phyloP scores from a whole-genome alignment of 164 flowering plant species.

The Santalum album region DNA sequence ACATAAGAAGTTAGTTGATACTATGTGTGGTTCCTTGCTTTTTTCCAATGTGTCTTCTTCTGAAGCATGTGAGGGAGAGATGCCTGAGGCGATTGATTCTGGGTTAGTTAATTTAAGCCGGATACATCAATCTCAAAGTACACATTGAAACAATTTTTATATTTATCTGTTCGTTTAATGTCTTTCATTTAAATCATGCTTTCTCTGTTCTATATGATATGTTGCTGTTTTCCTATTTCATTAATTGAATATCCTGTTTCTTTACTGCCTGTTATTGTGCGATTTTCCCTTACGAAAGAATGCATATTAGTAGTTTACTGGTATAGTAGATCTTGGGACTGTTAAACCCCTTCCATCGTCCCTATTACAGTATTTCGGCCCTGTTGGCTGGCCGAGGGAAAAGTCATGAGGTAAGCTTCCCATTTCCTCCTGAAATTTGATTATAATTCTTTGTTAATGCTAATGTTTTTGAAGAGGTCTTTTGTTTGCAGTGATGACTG shows the following conservation, averaged over 20 bases:
- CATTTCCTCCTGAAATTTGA: too few species aligned
- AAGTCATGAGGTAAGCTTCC: too few species aligned
- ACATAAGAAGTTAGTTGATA: constrained; percentile 14
- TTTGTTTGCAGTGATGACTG: too few species aligned
- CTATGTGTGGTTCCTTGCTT: constrained; percentile 20
- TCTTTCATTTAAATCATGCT: neutral
- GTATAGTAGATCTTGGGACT: too few species aligned
- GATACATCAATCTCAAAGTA: constrained; percentile 92
- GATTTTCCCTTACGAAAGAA: constrained; percentile 1
- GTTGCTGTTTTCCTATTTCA: neutral
- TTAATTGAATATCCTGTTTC: neutral
- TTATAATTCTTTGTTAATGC: too few species aligned
- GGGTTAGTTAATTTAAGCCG: constrained; percentile 65
- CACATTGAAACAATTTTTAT: constrained; percentile 81
- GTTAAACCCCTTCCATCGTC: too few species aligned
- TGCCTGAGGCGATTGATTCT: constrained; percentile 53
- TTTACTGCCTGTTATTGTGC: neutral
- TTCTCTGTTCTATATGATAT: neutral
- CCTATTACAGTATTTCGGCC: too few species aligned
- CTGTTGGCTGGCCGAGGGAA: too few species aligned
- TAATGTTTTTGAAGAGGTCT: too few species aligned
- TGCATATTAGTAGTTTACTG: neutral
- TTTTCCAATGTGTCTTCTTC: constrained; percentile 27
- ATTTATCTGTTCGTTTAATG: too few species aligned
- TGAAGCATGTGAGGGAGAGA: constrained; percentile 39